Base-by-base conservation (phyloP, 2,329 filamentous ascomycete genomes). In the Acephala macrosclerotiorum region DNA sequence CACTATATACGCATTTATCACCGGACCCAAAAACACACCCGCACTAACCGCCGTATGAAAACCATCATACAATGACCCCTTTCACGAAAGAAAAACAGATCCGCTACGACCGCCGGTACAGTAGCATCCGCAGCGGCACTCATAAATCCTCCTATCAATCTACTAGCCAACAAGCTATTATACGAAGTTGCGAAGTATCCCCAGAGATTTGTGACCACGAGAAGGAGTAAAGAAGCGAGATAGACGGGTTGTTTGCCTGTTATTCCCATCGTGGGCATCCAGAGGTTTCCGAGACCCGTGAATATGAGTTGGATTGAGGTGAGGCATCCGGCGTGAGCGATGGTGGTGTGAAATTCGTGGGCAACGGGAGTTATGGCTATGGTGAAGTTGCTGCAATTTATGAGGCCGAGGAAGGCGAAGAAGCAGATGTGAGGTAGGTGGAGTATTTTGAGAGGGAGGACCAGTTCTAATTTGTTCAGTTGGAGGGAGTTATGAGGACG, bases 331-430 rank as follows among this genome's bases (percentile, higher is more conserved):
- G 74, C 71, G 38, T 66, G 64, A 8, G 63, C 73, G 6, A 61
- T 40, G 26, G 62, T 68, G 25, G 66, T 70, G 18, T 72, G 65
- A 63, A 77, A 78, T 38, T 78, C 74, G 45, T 74, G 69, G 35
- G 71, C 67, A 1, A 80, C 70, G 1, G 76, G 72, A 29, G 73
- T 64, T 11, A 75, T 74, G 3, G 78, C 78, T 22, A 79, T 75
- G 12, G 77, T 78, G 68, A 79, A 79, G 56, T 78, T 79, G 56
- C 75, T 77, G 29, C 74, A 73, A 64, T 80, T 80, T 59, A 78
- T 74, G 57, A 77, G 79, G 63, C 78, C 77, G 9, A 80, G 74
- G 66, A 80, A 79, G 12, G 77, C 78, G 70, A 79, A 80, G 63
- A 76, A 75, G 67, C 78, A 79, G 56, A 79, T 12, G 75, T 78